phyloP scores from a whole-genome alignment of 176 grass and related monocot genomes.

The Zea luxurians region DNA sequence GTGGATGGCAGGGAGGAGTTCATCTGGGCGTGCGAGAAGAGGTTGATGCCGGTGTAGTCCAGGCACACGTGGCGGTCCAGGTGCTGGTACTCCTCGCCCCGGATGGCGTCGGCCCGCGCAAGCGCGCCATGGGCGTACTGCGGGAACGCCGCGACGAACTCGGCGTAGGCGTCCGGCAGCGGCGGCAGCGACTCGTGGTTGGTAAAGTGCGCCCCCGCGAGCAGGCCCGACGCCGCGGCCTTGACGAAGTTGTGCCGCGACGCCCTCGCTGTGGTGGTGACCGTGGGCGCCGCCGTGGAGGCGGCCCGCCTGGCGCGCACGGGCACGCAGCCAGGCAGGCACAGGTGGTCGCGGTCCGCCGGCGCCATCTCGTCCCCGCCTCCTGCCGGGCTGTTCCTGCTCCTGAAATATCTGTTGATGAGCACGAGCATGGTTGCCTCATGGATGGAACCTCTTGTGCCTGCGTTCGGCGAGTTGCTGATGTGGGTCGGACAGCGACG shows the following conservation, averaged over 20 bases:
- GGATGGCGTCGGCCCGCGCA: conserved; percentile 56
- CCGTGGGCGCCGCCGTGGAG: neutral
- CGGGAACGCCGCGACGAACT: conserved; percentile 68
- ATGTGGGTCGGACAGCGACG: conserved; percentile 30
- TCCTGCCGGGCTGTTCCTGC: neutral
- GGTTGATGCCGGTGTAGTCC: conserved; percentile 83
- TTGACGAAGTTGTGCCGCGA: conserved; percentile 67
- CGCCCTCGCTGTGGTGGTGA: conserved; percentile 29
- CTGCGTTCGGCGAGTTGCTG: conserved; percentile 1
- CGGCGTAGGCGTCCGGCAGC: conserved; percentile 53
- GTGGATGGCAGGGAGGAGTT: conserved; percentile 48
- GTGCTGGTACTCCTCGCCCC: conserved; percentile 59
- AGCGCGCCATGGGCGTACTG: conserved; percentile 48
- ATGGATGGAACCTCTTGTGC: conserved; percentile 27
- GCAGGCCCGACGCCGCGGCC: conserved; percentile 52
- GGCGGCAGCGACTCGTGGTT: conserved; percentile 83
- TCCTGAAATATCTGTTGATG: conserved; percentile 62
- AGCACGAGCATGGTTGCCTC: conserved; percentile 71
- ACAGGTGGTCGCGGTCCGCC: conserved; percentile 21
- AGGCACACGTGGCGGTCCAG: conserved; percentile 77
- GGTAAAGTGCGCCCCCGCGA: conserved; percentile 60
- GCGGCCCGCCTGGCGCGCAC: conserved; percentile 32
- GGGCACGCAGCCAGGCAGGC: conserved; percentile 53
- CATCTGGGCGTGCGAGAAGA: conserved; percentile 95
- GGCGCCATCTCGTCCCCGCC: conserved; percentile 39